These are phyloP conservation scores for Curvularia spicifera DNA, from an alignment of 2,329 filamentous ascomycete species.

Conservation along the genomic window DNA sequence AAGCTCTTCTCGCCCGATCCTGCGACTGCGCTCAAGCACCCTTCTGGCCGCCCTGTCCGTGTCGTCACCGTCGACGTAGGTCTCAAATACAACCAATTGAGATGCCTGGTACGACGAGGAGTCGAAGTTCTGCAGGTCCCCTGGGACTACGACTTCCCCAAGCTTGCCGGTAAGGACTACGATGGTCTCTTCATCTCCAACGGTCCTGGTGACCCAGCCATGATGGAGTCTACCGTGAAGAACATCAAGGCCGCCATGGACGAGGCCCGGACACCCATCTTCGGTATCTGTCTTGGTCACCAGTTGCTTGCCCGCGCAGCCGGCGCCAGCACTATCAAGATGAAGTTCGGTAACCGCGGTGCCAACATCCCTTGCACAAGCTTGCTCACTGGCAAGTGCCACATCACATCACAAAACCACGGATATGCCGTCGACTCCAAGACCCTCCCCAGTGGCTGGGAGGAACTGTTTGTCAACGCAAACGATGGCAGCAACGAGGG, in stretches of 20 bases:
- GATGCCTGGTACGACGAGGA: constrained; percentile 88
- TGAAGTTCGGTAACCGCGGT: constrained; percentile 99
- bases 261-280: constrained; percentile 83
- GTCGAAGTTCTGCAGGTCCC: constrained; percentile 94
- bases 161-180: constrained; percentile 79
- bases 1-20: constrained; percentile 82
- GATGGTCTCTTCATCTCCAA: constrained; percentile 98
- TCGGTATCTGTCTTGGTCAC: constrained; percentile 95
- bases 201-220: constrained; percentile 92
- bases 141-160: constrained; percentile 91
- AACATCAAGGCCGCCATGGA: constrained; percentile 78
- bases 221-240: constrained; percentile 78
- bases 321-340: constrained; percentile 85
- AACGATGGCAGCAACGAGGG: constrained; percentile 99
- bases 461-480: constrained; percentile 95
- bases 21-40: constrained; percentile 77
- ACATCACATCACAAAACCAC: constrained; percentile 99
- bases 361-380: constrained; percentile 99
- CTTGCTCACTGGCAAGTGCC: constrained; percentile 92
- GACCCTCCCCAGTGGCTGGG: constrained; percentile 79
- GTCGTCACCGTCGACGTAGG: constrained; percentile 95
- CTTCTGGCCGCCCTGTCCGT: constrained; percentile 84
- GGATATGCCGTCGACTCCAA: constrained; percentile 89
- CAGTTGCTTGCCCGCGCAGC: constrained; percentile 89
- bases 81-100: constrained; percentile 97